These are phyloP conservation scores for Hericium rajendrae DNA, from an alignment of 768 basidiomycete genomes.

Conservation along the genomic window DNA sequence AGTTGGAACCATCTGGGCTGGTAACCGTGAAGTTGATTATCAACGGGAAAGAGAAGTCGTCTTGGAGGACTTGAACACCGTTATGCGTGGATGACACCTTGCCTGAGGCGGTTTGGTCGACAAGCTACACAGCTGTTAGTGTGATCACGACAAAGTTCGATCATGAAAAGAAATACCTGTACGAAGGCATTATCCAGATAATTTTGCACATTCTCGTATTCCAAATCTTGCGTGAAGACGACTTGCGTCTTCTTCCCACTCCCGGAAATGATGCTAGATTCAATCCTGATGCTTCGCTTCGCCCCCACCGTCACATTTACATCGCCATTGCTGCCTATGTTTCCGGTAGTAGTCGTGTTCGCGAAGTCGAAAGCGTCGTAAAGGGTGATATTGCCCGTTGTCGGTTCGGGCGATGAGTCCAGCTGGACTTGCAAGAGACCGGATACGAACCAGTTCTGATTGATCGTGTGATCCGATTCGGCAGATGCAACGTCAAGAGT, in stretches of 20 bases:
- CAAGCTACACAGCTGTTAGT: conserved; percentile 5
- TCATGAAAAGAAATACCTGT: conserved; percentile 24
- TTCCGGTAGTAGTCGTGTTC: conserved; percentile 36
- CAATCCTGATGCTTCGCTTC: conserved; percentile 45
- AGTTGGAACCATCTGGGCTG: conserved; percentile 23
- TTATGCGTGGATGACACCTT: conserved; percentile 40
- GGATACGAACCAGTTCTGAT: conserved; percentile 73
- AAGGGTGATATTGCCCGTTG: conserved; percentile 55
- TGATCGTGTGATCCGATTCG: conserved; percentile 53
- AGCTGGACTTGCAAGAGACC: conserved; percentile 59
- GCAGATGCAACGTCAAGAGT: conserved; percentile 67
- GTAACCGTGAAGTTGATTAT: conserved; percentile 30
- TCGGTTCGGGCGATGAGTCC: conserved; percentile 51
- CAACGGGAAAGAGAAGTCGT: conserved; percentile 46
- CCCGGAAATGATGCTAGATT: conserved; percentile 51
- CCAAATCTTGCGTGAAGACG: conserved; percentile 49
- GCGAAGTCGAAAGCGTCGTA: conserved; percentile 55
- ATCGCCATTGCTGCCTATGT: conserved; percentile 29
- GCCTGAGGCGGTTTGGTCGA: conserved; percentile 41
- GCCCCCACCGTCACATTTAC: conserved; percentile 57
- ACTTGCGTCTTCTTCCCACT: conserved; percentile 49
- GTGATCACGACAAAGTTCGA: neutral
- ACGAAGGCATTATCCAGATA: conserved; percentile 38
- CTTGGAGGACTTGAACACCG: conserved; percentile 31
- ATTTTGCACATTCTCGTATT: conserved; percentile 54